These are phyloP conservation scores for Avicennia marina DNA, from an alignment of 257 asterid species.

Conservation along the genomic window DNA sequence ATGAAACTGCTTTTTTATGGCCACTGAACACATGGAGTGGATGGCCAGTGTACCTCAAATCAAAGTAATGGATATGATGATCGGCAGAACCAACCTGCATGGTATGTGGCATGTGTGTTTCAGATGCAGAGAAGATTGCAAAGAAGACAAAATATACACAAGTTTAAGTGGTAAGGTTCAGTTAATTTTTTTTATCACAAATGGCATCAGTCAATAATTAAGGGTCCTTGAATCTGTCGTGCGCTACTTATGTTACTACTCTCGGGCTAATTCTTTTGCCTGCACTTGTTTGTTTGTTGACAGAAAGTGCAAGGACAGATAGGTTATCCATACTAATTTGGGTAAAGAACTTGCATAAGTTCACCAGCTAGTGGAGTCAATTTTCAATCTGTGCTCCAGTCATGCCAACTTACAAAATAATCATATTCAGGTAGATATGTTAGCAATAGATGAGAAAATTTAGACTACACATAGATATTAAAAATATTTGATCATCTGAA, in stretches of 20 bases:
- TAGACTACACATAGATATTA: too few species aligned
- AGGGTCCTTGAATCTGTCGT: background rate
- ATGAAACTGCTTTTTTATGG: constrained; percentile 72
- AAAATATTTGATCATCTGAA: too few species aligned
- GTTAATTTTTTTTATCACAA: background rate
- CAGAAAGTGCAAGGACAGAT: too few species aligned
- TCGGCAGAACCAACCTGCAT: constrained; percentile 88
- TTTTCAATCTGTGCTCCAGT: too few species aligned
- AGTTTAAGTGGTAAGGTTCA: background rate
- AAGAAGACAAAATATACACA: background rate
- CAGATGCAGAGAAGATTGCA: background rate
- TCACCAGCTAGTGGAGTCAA: too few species aligned
- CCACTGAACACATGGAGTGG: constrained; percentile 68
- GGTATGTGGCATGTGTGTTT: background rate
- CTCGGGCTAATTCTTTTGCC: too few species aligned
- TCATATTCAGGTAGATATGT: too few species aligned
- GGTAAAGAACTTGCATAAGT: too few species aligned
- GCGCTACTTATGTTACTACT: background rate
- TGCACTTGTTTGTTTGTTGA: too few species aligned
- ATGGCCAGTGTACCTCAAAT: constrained; percentile 58
- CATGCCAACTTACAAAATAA: too few species aligned
- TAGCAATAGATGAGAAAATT: too few species aligned
- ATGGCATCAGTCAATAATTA: background rate
- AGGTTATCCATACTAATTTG: too few species aligned
- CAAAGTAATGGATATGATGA: constrained; percentile 71